Evolutionary conservation across 2,329 filamentous ascomycete species (phyloP), one percentile per base, ranked within the genome.

Genomic region (Fusarium sp.): DNA sequence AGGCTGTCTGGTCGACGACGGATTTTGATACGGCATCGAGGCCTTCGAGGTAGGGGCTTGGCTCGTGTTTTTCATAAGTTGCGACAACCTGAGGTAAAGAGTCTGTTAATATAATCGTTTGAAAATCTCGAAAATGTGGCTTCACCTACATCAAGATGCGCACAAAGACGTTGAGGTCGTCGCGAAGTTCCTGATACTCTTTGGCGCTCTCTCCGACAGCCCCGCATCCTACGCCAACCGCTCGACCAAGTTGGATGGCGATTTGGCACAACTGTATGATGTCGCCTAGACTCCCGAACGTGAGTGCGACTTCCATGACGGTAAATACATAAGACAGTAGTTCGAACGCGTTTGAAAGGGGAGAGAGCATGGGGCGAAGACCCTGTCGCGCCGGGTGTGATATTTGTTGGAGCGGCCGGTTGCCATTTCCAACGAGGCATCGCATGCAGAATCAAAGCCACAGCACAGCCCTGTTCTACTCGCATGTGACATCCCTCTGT

Each of bases 311-410:
- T 12, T 58, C 54, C 54, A 58, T 58, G 22, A 5, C 0, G n/a
- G 2, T 3, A n/a, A 8, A 38, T 0, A 4, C 32, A 5, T 14
- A 8, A 0, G 10, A 14, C 0, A 3, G 1, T 1, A 6, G 25
- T n/a, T 50, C 9, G 25, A 30, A n/a, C 30, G 9, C 9, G 6
- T 12, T 50, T 50, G 25, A 0, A n/a, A 50, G 25, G 9, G 9
- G 9, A 6, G 22, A 22, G 22, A 22, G 4, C 22, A 22, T 22
- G 22, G 22, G 22, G 22, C 22, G 22, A 22, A 22, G 22, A 4
- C 22, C 22, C 22, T 22, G 22, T 22, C 22, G 22, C 3, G 22
- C 22, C 3, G 22, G 2, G 22, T 22, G 22, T 22, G 22, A 22
- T 22, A 22, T 22, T 22, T 22, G 22, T 22, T 22, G 22, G 22